phyloP scores from a whole-genome alignment of 495 filamentous ascomycete species.

The Penicillium macrosclerotiorum region DNA sequence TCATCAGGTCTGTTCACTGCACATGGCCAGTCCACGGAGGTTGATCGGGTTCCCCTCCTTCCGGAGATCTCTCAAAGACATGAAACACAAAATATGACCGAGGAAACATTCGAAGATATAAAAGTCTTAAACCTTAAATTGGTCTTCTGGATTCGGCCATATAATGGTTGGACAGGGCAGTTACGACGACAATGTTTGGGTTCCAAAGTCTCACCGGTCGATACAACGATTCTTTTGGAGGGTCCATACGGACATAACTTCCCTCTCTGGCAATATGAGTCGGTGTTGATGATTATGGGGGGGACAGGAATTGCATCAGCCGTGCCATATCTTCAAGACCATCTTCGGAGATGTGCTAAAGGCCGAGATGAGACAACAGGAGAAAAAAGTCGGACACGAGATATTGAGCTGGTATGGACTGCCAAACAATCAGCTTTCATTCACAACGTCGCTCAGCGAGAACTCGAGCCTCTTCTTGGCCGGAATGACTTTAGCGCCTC shows the following conservation, averaged over 20 bases:
- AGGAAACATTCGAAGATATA: not conserved
- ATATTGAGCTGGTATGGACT: conserved; percentile 43
- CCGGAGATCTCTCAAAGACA: conserved; percentile 12
- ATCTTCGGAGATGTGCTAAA: conserved; percentile 24
- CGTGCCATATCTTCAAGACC: conserved; percentile 50
- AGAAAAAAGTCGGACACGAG: conserved; percentile 19
- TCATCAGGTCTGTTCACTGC: not conserved
- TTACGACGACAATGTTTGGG: conserved; percentile 39
- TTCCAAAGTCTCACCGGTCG: conserved; percentile 12
- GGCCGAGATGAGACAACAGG: not conserved
- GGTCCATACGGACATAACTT: conserved; percentile 56
- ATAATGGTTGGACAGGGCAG: conserved; percentile 47
- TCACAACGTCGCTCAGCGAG: conserved; percentile 25
- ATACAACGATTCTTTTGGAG: conserved; percentile 47
- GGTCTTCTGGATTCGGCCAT: conserved; percentile 47
- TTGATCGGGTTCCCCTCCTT: conserved; percentile 34
- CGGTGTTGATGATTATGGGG: conserved; percentile 56
- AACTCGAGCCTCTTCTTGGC: conserved; percentile 26
- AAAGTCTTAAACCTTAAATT: conserved; percentile 15
- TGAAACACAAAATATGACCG: not conserved
- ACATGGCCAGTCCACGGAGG: conserved; percentile 10
- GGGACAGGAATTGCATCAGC: conserved; percentile 59
- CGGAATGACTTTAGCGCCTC: conserved; percentile 36
- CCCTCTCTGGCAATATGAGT: conserved; percentile 49
- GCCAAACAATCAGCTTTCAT: conserved; percentile 37